Base-by-base conservation (phyloP, 2,329 filamentous ascomycete genomes). In the Tolypocladium pustulatum region DNA sequence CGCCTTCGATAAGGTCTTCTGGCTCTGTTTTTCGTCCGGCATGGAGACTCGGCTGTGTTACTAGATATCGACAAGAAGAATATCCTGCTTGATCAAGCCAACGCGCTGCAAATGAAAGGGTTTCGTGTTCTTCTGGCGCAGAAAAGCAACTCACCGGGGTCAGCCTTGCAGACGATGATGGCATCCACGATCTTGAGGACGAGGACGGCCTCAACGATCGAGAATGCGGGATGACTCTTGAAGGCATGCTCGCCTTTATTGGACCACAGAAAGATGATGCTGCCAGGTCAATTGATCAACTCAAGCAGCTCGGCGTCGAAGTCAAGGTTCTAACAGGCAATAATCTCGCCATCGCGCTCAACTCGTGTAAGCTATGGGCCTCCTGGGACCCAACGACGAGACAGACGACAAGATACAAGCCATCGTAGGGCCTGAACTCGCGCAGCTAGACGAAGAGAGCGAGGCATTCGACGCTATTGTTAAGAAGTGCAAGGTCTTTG, bases 261-360 rank as follows among this genome's bases (percentile, higher is more conserved):
- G 67, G 68, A 22, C 67, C 67, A 2, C 64, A 65, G n/a, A 68
- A 68, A 52, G 65, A 68, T 0, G 66, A 69, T 22, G 67, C 67
- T 1, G 64, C 63, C 17, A 59, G 64, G 43, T 65, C 66, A 1
- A 66, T 69, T 10, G 57, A 59, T 1, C 57, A 63, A 30, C 62
- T 69, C 4, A 64, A 62, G 32, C 43, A 57, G 1, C 60, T 65
- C 3, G 66, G 66, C 4, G 66, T 69, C 17, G 61, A 68, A 32
- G 60, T 66, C 62, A 68, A 69, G 59, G 63, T 69, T 13, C 62
- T 69, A 30, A 68, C 67, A 0, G 67, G 67, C 17, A 66, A 69
- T 41, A 65, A 61, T 30, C 59, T 69, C 12, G 60, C 66, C 5
- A 66, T 69, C 17, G 65, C 66, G 3, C 56, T 69, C 34, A 68